Percentiles rank a stretch among this genome's conserved stretches.
Evolutionary conservation across 331 rosid genomes (phyloP).

Genomic region (Acacia pycnantha): DNA sequence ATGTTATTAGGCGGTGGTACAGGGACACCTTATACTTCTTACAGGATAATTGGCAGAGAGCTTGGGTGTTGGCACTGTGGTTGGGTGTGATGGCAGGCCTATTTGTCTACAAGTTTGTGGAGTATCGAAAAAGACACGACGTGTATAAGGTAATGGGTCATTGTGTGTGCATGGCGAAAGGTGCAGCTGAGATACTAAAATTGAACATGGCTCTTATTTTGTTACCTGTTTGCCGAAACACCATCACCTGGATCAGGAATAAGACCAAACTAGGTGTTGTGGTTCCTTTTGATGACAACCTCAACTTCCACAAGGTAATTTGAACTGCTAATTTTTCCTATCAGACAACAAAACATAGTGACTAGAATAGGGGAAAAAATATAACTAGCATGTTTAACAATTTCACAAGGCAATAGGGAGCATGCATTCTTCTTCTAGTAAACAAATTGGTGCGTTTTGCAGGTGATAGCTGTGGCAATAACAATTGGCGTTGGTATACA

Average conservation of each 20-base stretch:
- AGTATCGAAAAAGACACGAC: constrained; percentile 48
- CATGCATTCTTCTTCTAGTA: not conserved
- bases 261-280: constrained; percentile 50
- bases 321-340: constrained; percentile 12
- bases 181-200: constrained; percentile 85
- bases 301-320: constrained; percentile 75
- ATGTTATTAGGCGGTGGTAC: constrained; percentile 41
- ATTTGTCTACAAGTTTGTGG: constrained; percentile 56
- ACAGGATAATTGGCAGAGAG: constrained; percentile 77
- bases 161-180: constrained; percentile 87
- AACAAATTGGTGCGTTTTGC: constrained; percentile 27
- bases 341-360: constrained; percentile 1
- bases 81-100: constrained; percentile 51
- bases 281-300: constrained; percentile 71
- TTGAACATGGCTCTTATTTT: constrained; percentile 85
- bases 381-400: not conserved
- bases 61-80: constrained; percentile 69
- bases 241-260: constrained; percentile 64
- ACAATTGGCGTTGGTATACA: constrained; percentile 59
- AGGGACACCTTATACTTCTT: constrained; percentile 46
- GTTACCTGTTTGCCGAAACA: constrained; percentile 81
- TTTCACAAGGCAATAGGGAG: constrained; percentile 5
- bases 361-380: not conserved
- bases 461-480: constrained; percentile 63
- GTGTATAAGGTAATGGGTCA: constrained; percentile 73